Base-by-base conservation (phyloP, 345 rosid species). In the Punica granatum region DNA sequence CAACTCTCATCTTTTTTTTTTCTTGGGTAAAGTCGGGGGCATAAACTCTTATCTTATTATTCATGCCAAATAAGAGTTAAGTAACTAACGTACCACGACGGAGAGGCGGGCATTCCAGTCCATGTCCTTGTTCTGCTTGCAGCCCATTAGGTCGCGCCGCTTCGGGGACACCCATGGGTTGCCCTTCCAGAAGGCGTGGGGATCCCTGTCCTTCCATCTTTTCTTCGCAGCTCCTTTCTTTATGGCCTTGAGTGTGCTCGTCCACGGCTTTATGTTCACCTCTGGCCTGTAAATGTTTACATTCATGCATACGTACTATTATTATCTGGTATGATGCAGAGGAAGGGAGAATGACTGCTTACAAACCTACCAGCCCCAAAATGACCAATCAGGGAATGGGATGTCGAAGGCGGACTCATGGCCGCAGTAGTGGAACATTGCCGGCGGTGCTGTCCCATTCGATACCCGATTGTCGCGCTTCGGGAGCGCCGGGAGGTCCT, bases 351-450 rank as follows among this genome's bases (percentile, higher is more conserved):
- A n/a, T n/a, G n/a, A n/a, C n/a, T n/a, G n/a, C n/a, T n/a, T n/a
- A n/a, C n/a, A n/a, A 60, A 60, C 33, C 15, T 81, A 89, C 96
- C 92, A 85, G 31, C 87, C 90, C 96, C 92, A 87, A 69, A 87
- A 90, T 74, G 89, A 77, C 96, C 92, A 87, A 32, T 88, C 90
- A 59, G 87, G 88, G 53, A 86, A 86, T 10, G 83, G 82, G 37
- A 85, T 82, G 71, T 79, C 88, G 31, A 81, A 72, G 10, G 61
- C 32, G 6, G 59, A 68, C 26, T 72, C 70, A 42, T 81, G 75
- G 0, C 80, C 78, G 8, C 84, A 76, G 36, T 83, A 87, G 13
- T 85, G 77, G 74, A 87, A 87, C 68, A 85, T 61, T 4, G 75
- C 78, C 1, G 89, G 89, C 2, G 66, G 73, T 58, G 69, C 44